A percentile compares a stretch with the other conserved stretches of the same genome.
phyloP scores from a whole-genome alignment of 164 flowering plant genomes.

The Vitis rotundifolia region DNA sequence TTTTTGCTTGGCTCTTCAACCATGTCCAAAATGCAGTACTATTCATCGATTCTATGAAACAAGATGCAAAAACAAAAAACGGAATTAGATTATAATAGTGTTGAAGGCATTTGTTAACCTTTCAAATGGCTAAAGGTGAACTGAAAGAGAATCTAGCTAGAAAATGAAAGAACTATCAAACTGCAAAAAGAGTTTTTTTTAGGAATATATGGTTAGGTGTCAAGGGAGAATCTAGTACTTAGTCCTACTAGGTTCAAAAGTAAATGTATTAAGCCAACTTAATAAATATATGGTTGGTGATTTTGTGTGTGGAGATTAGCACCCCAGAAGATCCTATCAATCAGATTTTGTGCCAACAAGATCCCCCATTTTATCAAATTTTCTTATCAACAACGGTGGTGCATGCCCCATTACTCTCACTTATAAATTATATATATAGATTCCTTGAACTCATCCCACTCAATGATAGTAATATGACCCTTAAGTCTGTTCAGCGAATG shows the following conservation, averaged over 20 bases:
- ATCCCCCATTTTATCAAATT: background rate
- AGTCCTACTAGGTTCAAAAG: background rate
- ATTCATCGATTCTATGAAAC: too few species aligned
- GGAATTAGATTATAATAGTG: too few species aligned
- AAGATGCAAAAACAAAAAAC: too few species aligned
- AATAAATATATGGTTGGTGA: background rate
- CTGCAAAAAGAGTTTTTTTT: too few species aligned
- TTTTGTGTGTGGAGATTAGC: background rate
- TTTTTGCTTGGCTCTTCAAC: too few species aligned
- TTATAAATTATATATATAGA: background rate
- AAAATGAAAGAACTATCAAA: too few species aligned
- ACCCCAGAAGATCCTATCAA: slow-evolving; percentile 8
- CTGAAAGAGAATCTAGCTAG: too few species aligned
- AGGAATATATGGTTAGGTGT: too few species aligned
- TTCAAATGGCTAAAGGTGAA: too few species aligned
- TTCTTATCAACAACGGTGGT: background rate
- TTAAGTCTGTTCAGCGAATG: too few species aligned
- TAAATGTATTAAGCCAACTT: background rate
- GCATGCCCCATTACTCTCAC: background rate
- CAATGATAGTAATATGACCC: background rate
- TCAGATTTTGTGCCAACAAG: slow-evolving; percentile 8
- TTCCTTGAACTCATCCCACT: background rate
- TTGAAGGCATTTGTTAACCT: too few species aligned
- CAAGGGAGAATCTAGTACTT: background rate
- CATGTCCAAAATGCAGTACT: too few species aligned